Conservation (phyloP, 2,329 filamentous ascomycete genomes). For the Aspergillus flavus region DNA sequence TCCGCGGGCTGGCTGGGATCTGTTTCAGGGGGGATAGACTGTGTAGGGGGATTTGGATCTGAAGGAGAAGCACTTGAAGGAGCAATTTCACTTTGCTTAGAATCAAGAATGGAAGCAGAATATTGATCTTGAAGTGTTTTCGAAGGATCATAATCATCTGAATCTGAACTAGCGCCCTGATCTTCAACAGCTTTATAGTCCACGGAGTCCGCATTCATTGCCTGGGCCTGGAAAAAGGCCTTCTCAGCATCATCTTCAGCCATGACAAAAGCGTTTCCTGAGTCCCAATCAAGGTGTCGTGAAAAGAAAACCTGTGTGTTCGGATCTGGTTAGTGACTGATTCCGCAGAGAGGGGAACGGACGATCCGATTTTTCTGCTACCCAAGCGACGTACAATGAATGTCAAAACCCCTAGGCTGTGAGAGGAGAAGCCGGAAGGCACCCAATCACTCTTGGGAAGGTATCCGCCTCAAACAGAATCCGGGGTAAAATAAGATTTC, state of each 20-base stretch:
- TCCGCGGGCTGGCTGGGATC: slow-evolving; percentile 33
- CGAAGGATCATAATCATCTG: slow-evolving; percentile 59
- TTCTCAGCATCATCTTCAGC: slow-evolving; percentile 57
- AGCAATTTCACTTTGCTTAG: slow-evolving; percentile 34
- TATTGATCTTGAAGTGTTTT: slow-evolving; percentile 49
- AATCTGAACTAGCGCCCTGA: slow-evolving; percentile 56
- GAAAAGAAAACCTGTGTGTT: slow-evolving; percentile 2
- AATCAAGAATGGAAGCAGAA: slow-evolving; percentile 34
- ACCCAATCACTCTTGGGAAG: neutral
- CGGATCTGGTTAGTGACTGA: slow-evolving; percentile 9
- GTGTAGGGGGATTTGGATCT: slow-evolving; percentile 25
- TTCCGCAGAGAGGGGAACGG: neutral
- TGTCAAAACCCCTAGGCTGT: neutral
- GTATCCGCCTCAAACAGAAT: neutral
- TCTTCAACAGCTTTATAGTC: slow-evolving; percentile 51
- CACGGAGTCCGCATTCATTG: slow-evolving; percentile 43
- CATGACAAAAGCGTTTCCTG: slow-evolving; percentile 40
- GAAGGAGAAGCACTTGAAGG: slow-evolving; percentile 27
- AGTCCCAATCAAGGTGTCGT: slow-evolving; percentile 14
- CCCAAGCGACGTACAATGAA: neutral
- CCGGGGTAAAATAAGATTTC: neutral
- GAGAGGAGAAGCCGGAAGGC: neutral
- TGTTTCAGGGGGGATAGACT: slow-evolving; percentile 28
- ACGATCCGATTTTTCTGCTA: slow-evolving; percentile 1
- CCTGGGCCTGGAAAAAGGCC: slow-evolving; percentile 56